Evolutionary conservation across 345 rosid genomes (phyloP), one percentile per base, ranked within the genome.

Genomic region (Balakata baccata): DNA sequence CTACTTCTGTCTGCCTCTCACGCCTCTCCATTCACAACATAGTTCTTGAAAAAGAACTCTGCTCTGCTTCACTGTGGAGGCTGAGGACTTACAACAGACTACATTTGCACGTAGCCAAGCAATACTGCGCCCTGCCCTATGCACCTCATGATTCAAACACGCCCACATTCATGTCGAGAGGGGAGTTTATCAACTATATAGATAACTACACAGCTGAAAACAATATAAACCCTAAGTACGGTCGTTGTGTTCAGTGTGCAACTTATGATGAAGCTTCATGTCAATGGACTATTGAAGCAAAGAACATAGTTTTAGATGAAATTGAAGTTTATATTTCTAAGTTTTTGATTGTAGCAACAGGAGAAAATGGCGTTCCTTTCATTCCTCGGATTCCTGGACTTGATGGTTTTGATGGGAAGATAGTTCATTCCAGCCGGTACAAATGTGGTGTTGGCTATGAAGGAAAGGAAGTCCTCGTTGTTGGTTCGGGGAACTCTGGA

Each of bases 401-500:
- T 12, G 72, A 66, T 11, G 59, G 4, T 34, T 71, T 77, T 11
- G 11, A 4, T 11, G 75, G 80, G 18, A 59, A 65, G 3, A 16
- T 58, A 0, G 1, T 77, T 4, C 80, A 77, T 16, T 77, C 80
- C 14, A 37, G 25, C 0, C 22, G 64, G 29, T 76, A 70, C 18
- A 77, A 65, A 13, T 65, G 45, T 39, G 75, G 80, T n/a, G 7
- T 6, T 1, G 23, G 3, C 9, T 66, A 71, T 16, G 20, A 70
- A 29, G 65, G 65, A 13, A 76, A 45, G 39, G 54, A 70, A 3
- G 79, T 70, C 29, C 34, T 56, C 57, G 75, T 76, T 7, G 71
- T 76, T 10, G 79, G 79, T 13, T 63, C 70, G 6, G 75, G 79
- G 9, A 76, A 76, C 20, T 76, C 75, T 3, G 79, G 75, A 0